Base-by-base conservation (phyloP, 2,329 filamentous ascomycete genomes). In the Pezicula radicicola region DNA sequence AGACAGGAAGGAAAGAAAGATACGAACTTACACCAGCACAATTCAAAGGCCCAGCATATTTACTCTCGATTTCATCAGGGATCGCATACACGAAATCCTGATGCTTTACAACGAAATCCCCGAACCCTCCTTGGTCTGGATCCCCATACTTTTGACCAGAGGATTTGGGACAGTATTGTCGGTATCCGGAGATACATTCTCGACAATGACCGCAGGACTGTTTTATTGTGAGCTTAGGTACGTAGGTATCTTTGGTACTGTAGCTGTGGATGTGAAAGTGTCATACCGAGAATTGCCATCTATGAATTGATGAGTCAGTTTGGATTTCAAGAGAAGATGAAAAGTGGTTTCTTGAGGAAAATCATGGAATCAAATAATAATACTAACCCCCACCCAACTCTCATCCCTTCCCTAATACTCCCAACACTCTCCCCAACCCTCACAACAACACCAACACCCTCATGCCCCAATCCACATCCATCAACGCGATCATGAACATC, bases 401-500 rank as follows among this genome's bases (percentile, higher is more conserved):
- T 63, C 43, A 78, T 68, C 9, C 75, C 86, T 1, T 80, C 70
- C 50, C 78, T 73, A 70, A 85, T 82, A 18, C 72, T 70, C 46
- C 74, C 78, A 40, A 86, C 83, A 2, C 65, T 71, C 0, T 76
- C 70, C 12, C 84, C 84, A 1, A 88, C 63, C 6, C 78, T 78
- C n/a, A 81, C 83, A 4, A 90, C 74, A 7, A 80, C 79, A 7
- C 87, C 87, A 48, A 91, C 78, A 36, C 86, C 73, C 66, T 91
- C 87, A 68, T 91, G 87, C 19, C 88, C 88, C 0, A 85, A 81
- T 6, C 56, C 68, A 56, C 65, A 64, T 19, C 69, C 65, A 15
- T 51, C 68, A 2, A 44, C 46, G 6, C 51, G 50, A 50, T 64
- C 66, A 55, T 75, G 70, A 27, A 72, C 52, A 51, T 74, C 77